Evolutionary conservation across 345 rosid genomes (phyloP).

Genomic region (Brassica nigra): DNA sequence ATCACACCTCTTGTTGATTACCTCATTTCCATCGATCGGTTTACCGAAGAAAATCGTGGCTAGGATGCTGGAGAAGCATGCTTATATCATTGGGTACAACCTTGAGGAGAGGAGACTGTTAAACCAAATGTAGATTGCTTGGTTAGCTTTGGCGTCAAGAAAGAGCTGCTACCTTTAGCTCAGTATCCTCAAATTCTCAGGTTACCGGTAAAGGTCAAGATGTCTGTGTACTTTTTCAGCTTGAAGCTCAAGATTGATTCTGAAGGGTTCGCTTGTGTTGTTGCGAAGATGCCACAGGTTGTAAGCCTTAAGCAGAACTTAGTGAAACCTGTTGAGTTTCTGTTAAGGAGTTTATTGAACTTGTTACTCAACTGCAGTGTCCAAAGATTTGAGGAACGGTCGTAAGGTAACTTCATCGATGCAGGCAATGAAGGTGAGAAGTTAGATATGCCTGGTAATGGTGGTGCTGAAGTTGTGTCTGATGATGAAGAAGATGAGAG

Average conservation of each 20-base stretch:
- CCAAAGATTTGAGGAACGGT: constrained; percentile 51
- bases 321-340: constrained; percentile 78
- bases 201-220: constrained; percentile 25
- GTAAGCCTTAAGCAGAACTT: constrained; percentile 74
- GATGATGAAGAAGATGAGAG: constrained; percentile 63
- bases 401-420: constrained; percentile 70
- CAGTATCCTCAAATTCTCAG: too few relatives aligned
- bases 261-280: constrained; percentile 76
- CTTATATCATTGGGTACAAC: constrained; percentile 58
- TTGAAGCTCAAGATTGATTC: constrained; percentile 85
- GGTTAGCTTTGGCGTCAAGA: constrained; percentile 81
- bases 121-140: constrained; percentile 77
- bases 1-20: constrained; percentile 52
- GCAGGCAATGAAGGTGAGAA: constrained; percentile 73
- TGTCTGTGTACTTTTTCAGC: constrained; percentile 80
- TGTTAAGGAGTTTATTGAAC: constrained; percentile 58
- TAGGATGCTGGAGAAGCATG: too few relatives aligned
- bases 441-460: constrained; percentile 34
- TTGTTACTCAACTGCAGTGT: constrained; percentile 22
- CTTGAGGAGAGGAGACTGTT: constrained; percentile 81
- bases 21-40: constrained; percentile 67
- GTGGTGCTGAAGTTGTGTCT: too few relatives aligned
- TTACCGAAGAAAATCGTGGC: constrained; percentile 41
- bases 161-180: constrained; percentile 29
- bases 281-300: constrained; percentile 89